Base-by-base conservation (phyloP, 2,329 filamentous ascomycete genomes). In the Cladosporium sp. region DNA sequence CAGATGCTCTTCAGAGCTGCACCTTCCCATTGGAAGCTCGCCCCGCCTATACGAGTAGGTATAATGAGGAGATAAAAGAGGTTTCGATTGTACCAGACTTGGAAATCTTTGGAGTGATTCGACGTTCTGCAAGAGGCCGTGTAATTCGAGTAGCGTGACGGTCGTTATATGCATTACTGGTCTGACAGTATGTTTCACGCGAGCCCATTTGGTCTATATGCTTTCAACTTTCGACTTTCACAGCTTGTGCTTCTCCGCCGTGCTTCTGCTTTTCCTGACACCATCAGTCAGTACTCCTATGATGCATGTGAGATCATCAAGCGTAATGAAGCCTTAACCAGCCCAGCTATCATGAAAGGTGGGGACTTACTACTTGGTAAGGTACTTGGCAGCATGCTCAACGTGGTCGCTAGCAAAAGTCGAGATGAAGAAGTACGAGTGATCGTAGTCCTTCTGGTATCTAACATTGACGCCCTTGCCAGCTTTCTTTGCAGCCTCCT, bases 381-480 rank as follows among this genome's bases (percentile, higher is more conserved):
- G 81, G 76, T 92, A 89, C 83, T 95, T 97, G 70, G 93, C 94
- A 67, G 93, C 93, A 80, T 96, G 92, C 73, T 92, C 89, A 71
- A 98, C 86, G 79, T 99, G 95, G 72, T 98, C 93, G 74, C 91
- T 89, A 52, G 90, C 87, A 77, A 99, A 99, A 18, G 88, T 88
- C 40, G 93, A 89, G 83, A 99, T 96, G 80, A 97, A 97, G 80
- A 88, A 99, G 82, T 99, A 99, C 68, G 92, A 96, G 81, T 99
- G 95, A 78, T 99, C 95, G 76, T 99, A 98, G 68, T 89, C 93
- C 68, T 90, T 85, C 77, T 97, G 94, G 83, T 94, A 95, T 74
- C 94, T 87, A 69, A 98, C 80, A 63, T 87, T 87, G 68, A 97
- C 81, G 11, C 90, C 91, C 66, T 86, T 83, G 23, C 92, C 92